These are phyloP conservation scores for Penicillium coffeae DNA, from an alignment of 495 filamentous ascomycete genomes.

Conservation along the genomic window DNA sequence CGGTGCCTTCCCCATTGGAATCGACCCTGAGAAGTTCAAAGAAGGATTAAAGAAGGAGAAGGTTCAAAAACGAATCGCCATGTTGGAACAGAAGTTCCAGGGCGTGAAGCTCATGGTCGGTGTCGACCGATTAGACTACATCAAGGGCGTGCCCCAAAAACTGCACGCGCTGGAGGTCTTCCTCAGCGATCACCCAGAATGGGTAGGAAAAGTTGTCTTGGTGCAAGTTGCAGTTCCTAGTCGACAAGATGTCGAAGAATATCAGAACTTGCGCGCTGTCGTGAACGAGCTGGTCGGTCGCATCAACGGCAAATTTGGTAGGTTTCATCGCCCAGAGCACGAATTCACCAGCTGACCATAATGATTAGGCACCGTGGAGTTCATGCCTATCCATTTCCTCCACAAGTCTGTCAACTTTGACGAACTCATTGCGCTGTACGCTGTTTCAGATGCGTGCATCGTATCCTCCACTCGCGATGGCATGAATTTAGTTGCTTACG, in stretches of 20 bases:
- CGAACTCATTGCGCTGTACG: constrained; percentile 89
- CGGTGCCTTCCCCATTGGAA: constrained; percentile 94
- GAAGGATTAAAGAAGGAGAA: constrained; percentile 79
- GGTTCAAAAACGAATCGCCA: constrained; percentile 82
- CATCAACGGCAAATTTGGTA: constrained; percentile 91
- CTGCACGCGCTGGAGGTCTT: constrained; percentile 94
- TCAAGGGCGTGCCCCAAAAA: constrained; percentile 97
- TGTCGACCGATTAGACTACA: constrained; percentile 94
- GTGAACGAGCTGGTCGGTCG: constrained; percentile 93
- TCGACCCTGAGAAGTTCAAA: constrained; percentile 92
- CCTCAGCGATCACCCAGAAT: constrained; percentile 93
- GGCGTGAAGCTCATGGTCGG: constrained; percentile 96
- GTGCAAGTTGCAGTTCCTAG: constrained; percentile 95
- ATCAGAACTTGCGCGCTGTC: constrained; percentile 88
- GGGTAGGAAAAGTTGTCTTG: constrained; percentile 96
- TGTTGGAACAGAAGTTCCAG: constrained; percentile 84
- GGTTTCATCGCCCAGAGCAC: too few species aligned
- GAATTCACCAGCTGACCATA: background rate
- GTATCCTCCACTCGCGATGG: constrained; percentile 96
- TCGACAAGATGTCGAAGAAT: constrained; percentile 93
- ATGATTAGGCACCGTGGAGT: constrained; percentile 74
- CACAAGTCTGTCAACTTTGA: constrained; percentile 92
- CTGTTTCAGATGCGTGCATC: constrained; percentile 88
- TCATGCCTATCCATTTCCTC: constrained; percentile 97
- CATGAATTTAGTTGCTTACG: constrained; percentile 98